These are phyloP conservation scores for Rhizophagus prolifer DNA, from an alignment of 192 early-diverging fungal genomes.

Conservation along the genomic window DNA sequence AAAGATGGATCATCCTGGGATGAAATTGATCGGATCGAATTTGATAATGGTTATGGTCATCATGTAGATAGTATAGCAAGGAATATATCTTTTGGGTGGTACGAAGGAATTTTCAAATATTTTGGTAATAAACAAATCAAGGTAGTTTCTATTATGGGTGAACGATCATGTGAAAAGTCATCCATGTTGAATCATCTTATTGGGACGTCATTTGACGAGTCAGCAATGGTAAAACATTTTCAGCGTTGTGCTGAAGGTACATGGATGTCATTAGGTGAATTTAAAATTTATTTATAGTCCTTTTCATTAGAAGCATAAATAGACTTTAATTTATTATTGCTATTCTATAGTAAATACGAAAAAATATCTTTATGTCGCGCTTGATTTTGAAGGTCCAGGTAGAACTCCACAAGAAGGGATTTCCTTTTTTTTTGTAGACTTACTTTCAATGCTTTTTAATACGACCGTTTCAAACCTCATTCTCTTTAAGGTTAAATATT, in stretches of 20 bases:
- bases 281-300: background rate
- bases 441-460: slow-evolving; percentile 11
- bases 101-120: slow-evolving; percentile 29
- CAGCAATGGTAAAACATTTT: slow-evolving; percentile 23
- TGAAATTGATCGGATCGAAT: background rate
- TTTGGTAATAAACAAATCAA: slow-evolving; percentile 23
- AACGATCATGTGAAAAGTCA: slow-evolving; percentile 29
- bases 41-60: background rate
- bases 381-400: slow-evolving; percentile 27
- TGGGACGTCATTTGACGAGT: slow-evolving; percentile 19
- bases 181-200: slow-evolving; percentile 26
- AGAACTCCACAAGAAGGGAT: slow-evolving; percentile 30
- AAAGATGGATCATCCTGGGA: slow-evolving; percentile 18
- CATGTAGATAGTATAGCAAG: background rate
- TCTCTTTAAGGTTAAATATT: slow-evolving; percentile 1
- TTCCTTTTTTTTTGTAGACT: background rate
- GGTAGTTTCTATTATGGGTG: slow-evolving; percentile 28
- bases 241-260: slow-evolving; percentile 31
- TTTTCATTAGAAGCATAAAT: background rate
- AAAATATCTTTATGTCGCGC: slow-evolving; percentile 22
- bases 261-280: slow-evolving; percentile 27
- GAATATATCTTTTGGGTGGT: slow-evolving; percentile 24
- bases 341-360: background rate
- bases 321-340: too few species aligned
- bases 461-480: slow-evolving; percentile 7